Conservation (phyloP, 371 early-diverging fungal genomes). For the Mucor mucedo region DNA sequence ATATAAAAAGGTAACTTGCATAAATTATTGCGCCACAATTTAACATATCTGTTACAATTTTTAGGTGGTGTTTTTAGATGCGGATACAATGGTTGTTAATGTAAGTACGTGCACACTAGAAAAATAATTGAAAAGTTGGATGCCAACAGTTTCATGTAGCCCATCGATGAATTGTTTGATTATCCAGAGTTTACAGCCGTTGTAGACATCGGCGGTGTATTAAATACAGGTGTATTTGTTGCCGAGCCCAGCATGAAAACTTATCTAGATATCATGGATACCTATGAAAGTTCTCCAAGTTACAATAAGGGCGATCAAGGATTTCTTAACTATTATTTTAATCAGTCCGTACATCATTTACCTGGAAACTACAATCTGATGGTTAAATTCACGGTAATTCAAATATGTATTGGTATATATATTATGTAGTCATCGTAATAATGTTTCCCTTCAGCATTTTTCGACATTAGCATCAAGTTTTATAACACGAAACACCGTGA, state of each 20-base stretch:
- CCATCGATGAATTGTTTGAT: constrained; percentile 40
- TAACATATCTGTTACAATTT: neutral
- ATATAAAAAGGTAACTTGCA: constrained; percentile 35
- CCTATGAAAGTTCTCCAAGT: constrained; percentile 35
- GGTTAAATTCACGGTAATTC: constrained; percentile 40
- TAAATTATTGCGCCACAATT: neutral
- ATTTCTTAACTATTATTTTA: constrained; percentile 45
- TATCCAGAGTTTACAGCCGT: constrained; percentile 39
- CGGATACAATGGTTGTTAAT: constrained; percentile 42
- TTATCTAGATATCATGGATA: constrained; percentile 29
- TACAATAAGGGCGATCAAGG: constrained; percentile 47
- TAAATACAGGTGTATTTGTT: constrained; percentile 48
- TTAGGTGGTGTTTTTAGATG: constrained; percentile 44
- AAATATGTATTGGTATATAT: too few relatives aligned
- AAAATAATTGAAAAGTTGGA: neutral
- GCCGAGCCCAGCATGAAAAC: constrained; percentile 37
- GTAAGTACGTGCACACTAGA: constrained; percentile 18
- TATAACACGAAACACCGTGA: constrained; percentile 28
- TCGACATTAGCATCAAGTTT: constrained; percentile 30
- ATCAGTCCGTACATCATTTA: constrained; percentile 25
- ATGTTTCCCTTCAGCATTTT: constrained; percentile 20
- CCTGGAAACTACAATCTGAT: constrained; percentile 43
- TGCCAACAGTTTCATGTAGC: constrained; percentile 2
- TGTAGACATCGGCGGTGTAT: constrained; percentile 39
- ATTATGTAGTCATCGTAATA: too few relatives aligned